Conservation (phyloP, 2,329 filamentous ascomycete species). For the Aspergillus pseudonomiae region DNA sequence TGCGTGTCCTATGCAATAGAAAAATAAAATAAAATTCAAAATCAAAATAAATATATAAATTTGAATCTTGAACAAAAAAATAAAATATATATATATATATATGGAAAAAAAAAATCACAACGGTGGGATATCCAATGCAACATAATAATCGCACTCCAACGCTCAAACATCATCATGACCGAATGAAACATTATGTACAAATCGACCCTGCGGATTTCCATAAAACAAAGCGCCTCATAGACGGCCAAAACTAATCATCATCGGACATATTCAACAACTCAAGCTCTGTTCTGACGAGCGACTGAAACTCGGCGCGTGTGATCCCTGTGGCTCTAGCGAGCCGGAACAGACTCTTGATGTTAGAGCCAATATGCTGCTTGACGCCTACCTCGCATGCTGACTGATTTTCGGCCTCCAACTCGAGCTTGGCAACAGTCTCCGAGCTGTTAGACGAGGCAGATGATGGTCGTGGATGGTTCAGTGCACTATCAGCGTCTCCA, state of each 20-base stretch:
- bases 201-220: background rate
- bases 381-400: slow-evolving; percentile 63
- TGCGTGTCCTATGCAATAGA: background rate
- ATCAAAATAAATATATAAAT: background rate
- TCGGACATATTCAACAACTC: slow-evolving; percentile 61
- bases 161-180: slow-evolving; percentile 15
- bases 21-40: background rate
- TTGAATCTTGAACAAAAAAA: background rate
- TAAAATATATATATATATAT: background rate
- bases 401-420: slow-evolving; percentile 54
- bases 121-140: slow-evolving; percentile 1
- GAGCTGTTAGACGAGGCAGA: slow-evolving; percentile 48
- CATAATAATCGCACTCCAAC: slow-evolving; percentile 18
- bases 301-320: slow-evolving; percentile 60
- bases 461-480: slow-evolving; percentile 49
- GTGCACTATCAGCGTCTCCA: slow-evolving; percentile 29
- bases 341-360: slow-evolving; percentile 66
- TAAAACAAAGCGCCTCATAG: slow-evolving; percentile 2
- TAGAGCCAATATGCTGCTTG: slow-evolving; percentile 65
- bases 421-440: slow-evolving; percentile 57
- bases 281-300: slow-evolving; percentile 61
- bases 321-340: slow-evolving; percentile 63
- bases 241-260: slow-evolving; percentile 30
- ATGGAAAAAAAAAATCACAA: background rate
- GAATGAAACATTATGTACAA: slow-evolving; percentile 11